Percentiles rank a stretch among this genome's conserved stretches.
These are phyloP conservation scores for Imleria badia DNA, from an alignment of 768 basidiomycete species.

Conservation along the genomic window DNA sequence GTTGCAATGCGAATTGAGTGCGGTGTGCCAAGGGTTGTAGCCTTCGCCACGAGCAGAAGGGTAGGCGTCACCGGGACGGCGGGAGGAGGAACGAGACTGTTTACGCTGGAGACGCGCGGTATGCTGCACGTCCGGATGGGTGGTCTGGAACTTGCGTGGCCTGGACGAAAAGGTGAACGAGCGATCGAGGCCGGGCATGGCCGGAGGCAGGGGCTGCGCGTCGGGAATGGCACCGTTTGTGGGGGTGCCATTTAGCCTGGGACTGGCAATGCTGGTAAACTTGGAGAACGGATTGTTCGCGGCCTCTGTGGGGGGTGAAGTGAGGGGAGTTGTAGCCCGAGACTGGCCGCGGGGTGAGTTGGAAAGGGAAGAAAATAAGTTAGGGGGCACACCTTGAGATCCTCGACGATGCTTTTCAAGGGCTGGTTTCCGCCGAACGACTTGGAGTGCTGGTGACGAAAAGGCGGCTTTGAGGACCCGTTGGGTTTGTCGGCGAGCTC, in stretches of 20 bases:
- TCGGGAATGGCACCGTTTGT: slow-evolving; percentile 8
- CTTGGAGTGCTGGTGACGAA: slow-evolving; percentile 18
- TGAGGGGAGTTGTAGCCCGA: slow-evolving; percentile 44
- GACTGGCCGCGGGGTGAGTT: slow-evolving; percentile 18
- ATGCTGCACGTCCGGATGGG: slow-evolving; percentile 41
- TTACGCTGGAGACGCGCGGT: slow-evolving; percentile 49
- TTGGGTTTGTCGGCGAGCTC: not conserved
- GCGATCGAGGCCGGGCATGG: slow-evolving; percentile 20
- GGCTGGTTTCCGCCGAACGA: slow-evolving; percentile 32
- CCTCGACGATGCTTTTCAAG: slow-evolving; percentile 75
- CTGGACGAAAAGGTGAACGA: slow-evolving; percentile 26
- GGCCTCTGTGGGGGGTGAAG: slow-evolving; percentile 44
- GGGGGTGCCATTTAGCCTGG: slow-evolving; percentile 12
- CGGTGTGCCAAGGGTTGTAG: slow-evolving; percentile 43
- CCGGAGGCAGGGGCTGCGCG: not conserved
- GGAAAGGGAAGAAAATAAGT: not conserved
- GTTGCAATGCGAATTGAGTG: slow-evolving; percentile 73
- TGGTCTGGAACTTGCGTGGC: slow-evolving; percentile 51
- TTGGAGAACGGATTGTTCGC: slow-evolving; percentile 63
- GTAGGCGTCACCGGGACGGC: slow-evolving; percentile 35
- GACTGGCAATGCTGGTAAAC: slow-evolving; percentile 38
- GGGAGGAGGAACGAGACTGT: slow-evolving; percentile 51
- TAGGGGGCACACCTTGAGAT: slow-evolving; percentile 54
- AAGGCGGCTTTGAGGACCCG: slow-evolving; percentile 7
- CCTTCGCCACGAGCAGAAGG: slow-evolving; percentile 32